phyloP scores from a whole-genome alignment of 163 green algal genomes.

The Trebouxia gelatinosa region DNA sequence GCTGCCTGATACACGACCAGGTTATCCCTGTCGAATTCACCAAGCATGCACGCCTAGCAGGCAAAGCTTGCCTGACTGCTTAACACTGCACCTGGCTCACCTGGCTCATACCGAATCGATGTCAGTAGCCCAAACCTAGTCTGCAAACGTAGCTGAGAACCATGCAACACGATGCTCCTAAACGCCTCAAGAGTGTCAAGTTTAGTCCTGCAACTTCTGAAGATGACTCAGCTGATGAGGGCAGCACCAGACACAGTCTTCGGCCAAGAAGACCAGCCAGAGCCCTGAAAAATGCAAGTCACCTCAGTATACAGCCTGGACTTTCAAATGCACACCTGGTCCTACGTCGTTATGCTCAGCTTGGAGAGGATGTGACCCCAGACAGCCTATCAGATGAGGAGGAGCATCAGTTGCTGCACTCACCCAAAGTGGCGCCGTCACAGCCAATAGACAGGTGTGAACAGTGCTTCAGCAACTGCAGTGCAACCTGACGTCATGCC shows the following conservation, averaged over 20 bases:
- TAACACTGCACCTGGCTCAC: too few species aligned
- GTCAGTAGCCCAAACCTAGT: too few species aligned
- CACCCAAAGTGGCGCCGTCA: conserved; percentile 7
- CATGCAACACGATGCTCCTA: neutral
- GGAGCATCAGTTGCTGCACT: conserved; percentile 9
- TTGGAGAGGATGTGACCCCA: neutral
- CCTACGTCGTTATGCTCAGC: neutral
- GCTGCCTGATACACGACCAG: too few species aligned
- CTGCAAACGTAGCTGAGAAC: neutral
- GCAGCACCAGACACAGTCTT: neutral
- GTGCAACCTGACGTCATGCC: too few species aligned
- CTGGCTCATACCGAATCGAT: too few species aligned
- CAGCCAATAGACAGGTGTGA: conserved; percentile 15
- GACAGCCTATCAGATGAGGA: neutral
- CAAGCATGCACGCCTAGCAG: too few species aligned
- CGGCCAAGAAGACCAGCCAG: neutral
- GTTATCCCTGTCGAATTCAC: too few species aligned
- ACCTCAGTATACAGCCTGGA: conserved; percentile 19
- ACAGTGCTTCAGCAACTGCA: too few species aligned
- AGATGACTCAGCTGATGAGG: conserved; percentile 10
- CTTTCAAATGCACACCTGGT: conserved; percentile 28
- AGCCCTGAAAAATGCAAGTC: neutral
- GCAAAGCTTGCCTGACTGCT: too few species aligned
- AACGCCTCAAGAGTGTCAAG: conserved; percentile 16
- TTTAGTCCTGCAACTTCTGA: conserved; percentile 16